Base-by-base conservation (phyloP, 2,329 filamentous ascomycete species). In the Fusarium sp. region DNA sequence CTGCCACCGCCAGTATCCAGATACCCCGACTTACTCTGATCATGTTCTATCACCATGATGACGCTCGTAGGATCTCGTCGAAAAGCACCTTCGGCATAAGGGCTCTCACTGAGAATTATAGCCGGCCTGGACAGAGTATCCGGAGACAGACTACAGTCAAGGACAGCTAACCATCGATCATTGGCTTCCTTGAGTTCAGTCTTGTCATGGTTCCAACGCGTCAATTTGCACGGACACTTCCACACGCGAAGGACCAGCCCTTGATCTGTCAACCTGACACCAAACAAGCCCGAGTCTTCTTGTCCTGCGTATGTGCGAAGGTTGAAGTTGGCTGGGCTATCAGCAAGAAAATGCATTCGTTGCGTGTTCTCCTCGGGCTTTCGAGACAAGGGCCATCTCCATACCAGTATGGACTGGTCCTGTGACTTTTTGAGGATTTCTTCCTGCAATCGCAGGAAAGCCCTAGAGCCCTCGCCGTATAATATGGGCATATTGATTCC, bases 321-420 rank as follows among this genome's bases (percentile, higher is more conserved):
- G 64, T 76, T 76, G 46, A 76, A 76, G 67, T 74, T 67, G 44
- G 60, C 61, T 13, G 75, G 75, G 44, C 67, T 73, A 37, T 76
- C 74, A 23, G 75, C 73, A 40, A 76, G 58, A 60, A 67, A 76
- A 54, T 75, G 75, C 71, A 70, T 71, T 44, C 71, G 67, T 45
- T 73, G 71, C 18, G 59, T 35, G 17, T 70, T 67, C 42, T 67
- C 67, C 42, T 42, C 65, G 13, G 48, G 64, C 32, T 53, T 60
- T 18, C 61, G 69, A 17, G 65, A 64, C 38, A 69, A 48, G 33
- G 74, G 63, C 59, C 66, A 73, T 26, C 74, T 62, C 75, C 75
- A 80, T 9, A 76, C 76, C 14, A 83, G 79, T 3, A 83, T 68
- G 8, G 77, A 80, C 33, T 82, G 78, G 60, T 83, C 81, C 14